Percentiles rank a stretch among this genome's conserved stretches.
Evolutionary conservation across 352 stramenopile species (phyloP).

Genomic region (Phytophthora quininea): DNA sequence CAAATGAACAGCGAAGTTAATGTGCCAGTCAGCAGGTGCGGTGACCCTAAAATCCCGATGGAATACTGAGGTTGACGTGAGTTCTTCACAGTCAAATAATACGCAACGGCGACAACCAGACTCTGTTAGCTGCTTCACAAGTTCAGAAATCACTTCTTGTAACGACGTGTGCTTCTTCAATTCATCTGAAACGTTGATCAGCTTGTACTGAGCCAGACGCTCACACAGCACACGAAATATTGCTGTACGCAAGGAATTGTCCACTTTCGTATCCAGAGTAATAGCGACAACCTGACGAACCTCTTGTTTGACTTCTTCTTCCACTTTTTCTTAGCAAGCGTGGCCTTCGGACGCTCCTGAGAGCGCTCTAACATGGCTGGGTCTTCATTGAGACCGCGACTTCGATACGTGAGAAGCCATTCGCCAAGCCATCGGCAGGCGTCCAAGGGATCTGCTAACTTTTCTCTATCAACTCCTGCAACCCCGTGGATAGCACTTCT

Average conservation of each 20-base stretch:
- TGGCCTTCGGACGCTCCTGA: neutral
- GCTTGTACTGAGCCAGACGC: conserved; percentile 29
- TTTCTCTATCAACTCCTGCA: conserved; percentile 45
- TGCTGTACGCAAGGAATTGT: conserved; percentile 1
- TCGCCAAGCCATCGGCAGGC: conserved; percentile 60
- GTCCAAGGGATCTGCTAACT: conserved; percentile 35
- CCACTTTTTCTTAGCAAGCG: neutral
- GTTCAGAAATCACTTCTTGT: conserved; percentile 5
- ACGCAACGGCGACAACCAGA: conserved; percentile 33
- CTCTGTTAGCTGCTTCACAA: conserved; percentile 23
- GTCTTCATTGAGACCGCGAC: conserved; percentile 18
- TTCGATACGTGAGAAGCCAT: conserved; percentile 47
- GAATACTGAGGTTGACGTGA: conserved; percentile 19
- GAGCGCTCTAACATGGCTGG: neutral
- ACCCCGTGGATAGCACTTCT: conserved; percentile 42
- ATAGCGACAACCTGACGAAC: conserved; percentile 28
- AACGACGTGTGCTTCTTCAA: conserved; percentile 6
- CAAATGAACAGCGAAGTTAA: conserved; percentile 31
- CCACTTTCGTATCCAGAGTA: conserved; percentile 15
- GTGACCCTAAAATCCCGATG: conserved; percentile 19
- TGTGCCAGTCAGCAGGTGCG: conserved; percentile 21
- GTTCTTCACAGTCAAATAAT: conserved; percentile 30
- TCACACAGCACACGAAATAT: conserved; percentile 16
- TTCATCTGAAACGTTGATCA: conserved; percentile 38
- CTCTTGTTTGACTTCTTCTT: neutral